Evolutionary conservation across 2,329 filamentous ascomycete species (phyloP).

Genomic region (Verticillium nubilum): DNA sequence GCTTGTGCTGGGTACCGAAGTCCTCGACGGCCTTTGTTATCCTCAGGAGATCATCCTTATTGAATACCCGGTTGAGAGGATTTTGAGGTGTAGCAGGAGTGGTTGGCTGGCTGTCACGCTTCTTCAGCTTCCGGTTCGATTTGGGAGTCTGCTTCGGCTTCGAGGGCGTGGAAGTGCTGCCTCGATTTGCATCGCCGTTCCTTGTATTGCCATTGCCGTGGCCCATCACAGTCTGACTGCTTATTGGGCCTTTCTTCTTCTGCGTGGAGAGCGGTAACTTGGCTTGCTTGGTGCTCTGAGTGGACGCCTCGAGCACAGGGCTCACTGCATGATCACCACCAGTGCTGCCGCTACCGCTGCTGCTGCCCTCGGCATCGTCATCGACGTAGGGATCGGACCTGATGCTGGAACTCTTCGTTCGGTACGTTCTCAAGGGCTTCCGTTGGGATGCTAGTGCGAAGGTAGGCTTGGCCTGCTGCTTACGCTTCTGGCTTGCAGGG

Average conservation of each 20-base stretch:
- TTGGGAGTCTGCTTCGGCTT: not conserved
- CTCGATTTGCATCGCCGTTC: not conserved
- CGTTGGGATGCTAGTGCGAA: conserved; percentile 12
- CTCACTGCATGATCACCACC: too few relatives aligned
- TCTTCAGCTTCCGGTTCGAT: not conserved
- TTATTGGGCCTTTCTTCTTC: not conserved
- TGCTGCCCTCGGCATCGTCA: not conserved
- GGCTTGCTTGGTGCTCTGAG: not conserved
- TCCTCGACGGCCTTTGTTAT: conserved; percentile 35
- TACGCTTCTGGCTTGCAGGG: not conserved
- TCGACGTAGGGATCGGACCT: conserved; percentile 23
- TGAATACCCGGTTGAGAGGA: conserved; percentile 32
- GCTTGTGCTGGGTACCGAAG: conserved; percentile 35
- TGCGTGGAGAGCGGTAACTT: not conserved
- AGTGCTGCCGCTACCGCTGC: not conserved
- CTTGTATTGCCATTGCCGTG: not conserved
- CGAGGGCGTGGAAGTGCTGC: not conserved
- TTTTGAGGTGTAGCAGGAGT: not conserved
- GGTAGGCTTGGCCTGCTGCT: conserved; percentile 13
- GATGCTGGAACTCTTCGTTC: conserved; percentile 5
- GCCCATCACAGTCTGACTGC: not conserved
- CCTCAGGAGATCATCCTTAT: conserved; percentile 32
- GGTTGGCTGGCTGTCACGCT: not conserved
- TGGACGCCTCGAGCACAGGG: not conserved
- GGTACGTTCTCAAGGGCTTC: conserved; percentile 9